Conservation (phyloP, 805 yeast species). For the Kockiozyma suomiensis region DNA sequence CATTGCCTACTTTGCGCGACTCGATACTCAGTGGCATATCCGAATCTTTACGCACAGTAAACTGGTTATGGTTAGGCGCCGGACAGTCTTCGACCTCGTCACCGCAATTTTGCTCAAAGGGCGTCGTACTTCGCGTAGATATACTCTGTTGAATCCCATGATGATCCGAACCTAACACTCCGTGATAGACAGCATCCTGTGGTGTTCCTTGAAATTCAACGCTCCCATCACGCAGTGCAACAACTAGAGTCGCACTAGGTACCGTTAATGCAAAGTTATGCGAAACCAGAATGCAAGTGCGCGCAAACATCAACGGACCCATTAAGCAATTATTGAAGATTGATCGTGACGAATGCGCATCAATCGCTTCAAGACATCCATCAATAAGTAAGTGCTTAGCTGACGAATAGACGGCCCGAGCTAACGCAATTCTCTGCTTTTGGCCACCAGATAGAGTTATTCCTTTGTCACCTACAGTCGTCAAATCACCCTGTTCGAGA, state of each 20-base stretch:
- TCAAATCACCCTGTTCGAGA: constrained; percentile 82
- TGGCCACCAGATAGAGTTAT: constrained; percentile 96
- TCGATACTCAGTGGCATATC: neutral
- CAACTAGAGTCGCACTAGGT: constrained; percentile 75
- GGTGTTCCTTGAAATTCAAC: constrained; percentile 74
- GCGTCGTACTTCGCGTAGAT: constrained; percentile 3
- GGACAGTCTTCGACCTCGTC: constrained; percentile 17
- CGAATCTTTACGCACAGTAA: neutral
- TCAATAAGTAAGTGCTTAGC: constrained; percentile 81
- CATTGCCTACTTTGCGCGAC: constrained; percentile 1
- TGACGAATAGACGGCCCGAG: constrained; percentile 87
- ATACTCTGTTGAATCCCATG: neutral
- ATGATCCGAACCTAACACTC: constrained; percentile 3
- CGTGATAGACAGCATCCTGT: neutral
- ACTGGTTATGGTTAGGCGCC: neutral
- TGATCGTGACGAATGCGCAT: constrained; percentile 91
- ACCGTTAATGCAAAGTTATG: constrained; percentile 90
- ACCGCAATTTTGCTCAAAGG: constrained; percentile 54
- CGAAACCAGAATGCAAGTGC: constrained; percentile 89
- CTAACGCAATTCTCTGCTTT: constrained; percentile 91
- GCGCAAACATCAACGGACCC: constrained; percentile 80
- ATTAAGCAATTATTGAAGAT: constrained; percentile 87
- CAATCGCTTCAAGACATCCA: constrained; percentile 95
- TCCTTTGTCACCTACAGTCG: constrained; percentile 97
- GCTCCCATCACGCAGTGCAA: constrained; percentile 82